Evolutionary conservation across 495 filamentous ascomycete species (phyloP), one percentile per base, ranked within the genome.

Genomic region (Hypoxylon perforatum): DNA sequence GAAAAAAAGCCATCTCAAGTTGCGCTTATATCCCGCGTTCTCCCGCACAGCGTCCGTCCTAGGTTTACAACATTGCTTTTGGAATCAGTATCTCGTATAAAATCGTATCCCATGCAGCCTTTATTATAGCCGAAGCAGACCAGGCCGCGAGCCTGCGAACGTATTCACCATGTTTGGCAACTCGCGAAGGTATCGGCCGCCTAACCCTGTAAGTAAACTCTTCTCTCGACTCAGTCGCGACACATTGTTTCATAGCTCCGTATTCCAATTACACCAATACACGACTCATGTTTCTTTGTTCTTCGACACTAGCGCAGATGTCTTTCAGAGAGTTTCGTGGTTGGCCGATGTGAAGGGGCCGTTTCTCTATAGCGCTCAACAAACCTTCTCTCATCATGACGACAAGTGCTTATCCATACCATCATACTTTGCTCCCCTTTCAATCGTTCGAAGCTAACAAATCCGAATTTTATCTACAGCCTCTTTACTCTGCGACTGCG

Each of bases 401-500:
- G 65, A 65, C 50, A 39, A 55, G 39, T 42, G 25, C 39, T 41
- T 51, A 19, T 19, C 28, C 21, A 51, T 63, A 33, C 36, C 35
- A 60, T 64, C 39, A 60, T 69, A 7, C 49, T 56, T 69, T 64
- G 25, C 49, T 22, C 48, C 22, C 21, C 1, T 12, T 38, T 55
- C 48, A 50, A 21, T 64, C 39, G 14, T 19, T 28, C 21, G 28
- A 59, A 44, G 45, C 72, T 72, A 65, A 74, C 54, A 47, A 18
- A 5, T 46, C 22, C 48, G 19, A 33, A 38, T 28, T 53, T 55
- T 33, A 1, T 9, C 8, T 9, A 5, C 25, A 90, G 86, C 86
- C 88, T 56, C 77, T 88, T 44, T 88, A 85, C 60, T 76, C 82
- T 38, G 77, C 84, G 35, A 85, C 86, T 38, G 86, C 89, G 35